Percentiles rank a stretch among this genome's conserved stretches.
Conservation (phyloP, 148 eudicot species). For the Diospyros kaki region DNA sequence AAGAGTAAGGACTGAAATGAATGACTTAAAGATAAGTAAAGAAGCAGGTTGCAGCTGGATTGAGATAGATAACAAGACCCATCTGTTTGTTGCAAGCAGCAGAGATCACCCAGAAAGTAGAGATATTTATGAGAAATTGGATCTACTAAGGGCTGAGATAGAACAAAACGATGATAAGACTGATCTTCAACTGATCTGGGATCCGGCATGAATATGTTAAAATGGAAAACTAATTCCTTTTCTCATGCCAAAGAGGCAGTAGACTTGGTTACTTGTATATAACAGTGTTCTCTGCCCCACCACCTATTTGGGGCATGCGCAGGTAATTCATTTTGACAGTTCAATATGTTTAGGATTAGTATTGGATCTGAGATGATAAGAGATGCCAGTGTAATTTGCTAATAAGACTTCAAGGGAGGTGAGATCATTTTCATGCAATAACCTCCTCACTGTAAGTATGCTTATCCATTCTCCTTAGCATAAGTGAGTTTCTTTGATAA, state of each 20-base stretch:
- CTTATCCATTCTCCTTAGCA: not conserved
- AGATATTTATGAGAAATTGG: slow-evolving; percentile 12
- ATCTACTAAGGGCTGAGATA: not conserved
- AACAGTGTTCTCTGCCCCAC: not conserved
- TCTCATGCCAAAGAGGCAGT: not conserved
- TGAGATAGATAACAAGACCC: slow-evolving; percentile 22
- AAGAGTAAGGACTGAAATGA: slow-evolving; percentile 18
- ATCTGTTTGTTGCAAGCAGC: slow-evolving; percentile 11
- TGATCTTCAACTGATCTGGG: slow-evolving; percentile 1
- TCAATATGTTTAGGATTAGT: not conserved
- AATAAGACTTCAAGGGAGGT: not conserved
- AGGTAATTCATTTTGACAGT: not conserved
- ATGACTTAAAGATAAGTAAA: slow-evolving; percentile 9
- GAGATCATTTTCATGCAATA: not conserved
- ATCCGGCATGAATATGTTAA: not conserved
- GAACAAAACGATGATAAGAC: not conserved
- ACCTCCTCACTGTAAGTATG: not conserved
- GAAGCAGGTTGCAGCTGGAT: slow-evolving; percentile 25
- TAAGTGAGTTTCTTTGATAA: not conserved
- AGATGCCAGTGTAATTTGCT: not conserved
- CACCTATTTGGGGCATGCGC: not conserved
- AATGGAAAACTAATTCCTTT: not conserved
- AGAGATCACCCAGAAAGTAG: slow-evolving; percentile 13
- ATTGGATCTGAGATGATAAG: not conserved
- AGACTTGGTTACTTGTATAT: not conserved